Percentiles rank a stretch among this genome's conserved stretches.
Conservation (phyloP, 257 asterid species). For the Solanum neorickii region DNA sequence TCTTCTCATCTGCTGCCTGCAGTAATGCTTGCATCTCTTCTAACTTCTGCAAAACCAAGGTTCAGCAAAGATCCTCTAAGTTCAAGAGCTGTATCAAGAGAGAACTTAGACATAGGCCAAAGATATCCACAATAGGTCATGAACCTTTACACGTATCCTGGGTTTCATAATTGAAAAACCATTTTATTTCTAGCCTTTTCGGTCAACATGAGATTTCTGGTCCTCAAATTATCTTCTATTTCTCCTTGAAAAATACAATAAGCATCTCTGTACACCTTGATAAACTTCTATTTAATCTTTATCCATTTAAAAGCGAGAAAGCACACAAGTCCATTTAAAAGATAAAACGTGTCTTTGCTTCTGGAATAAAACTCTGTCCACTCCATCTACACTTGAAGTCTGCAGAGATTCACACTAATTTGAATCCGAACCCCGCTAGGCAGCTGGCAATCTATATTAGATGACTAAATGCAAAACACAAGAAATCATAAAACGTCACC, state of each 20-base stretch:
- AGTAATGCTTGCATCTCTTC: slow-evolving; percentile 52
- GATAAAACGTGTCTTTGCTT: not conserved
- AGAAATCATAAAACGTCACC: not conserved
- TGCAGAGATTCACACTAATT: not conserved
- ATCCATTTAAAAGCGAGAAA: not conserved
- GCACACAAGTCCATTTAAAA: not conserved
- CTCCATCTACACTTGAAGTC: not conserved
- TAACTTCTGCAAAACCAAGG: slow-evolving; percentile 41
- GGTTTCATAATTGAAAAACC: not conserved
- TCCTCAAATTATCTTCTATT: not conserved
- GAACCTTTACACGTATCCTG: not conserved
- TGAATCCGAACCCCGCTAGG: not conserved
- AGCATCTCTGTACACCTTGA: not conserved
- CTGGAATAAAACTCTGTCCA: not conserved
- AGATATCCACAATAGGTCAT: not conserved
- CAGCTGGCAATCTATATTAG: not conserved
- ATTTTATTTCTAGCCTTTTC: not conserved
- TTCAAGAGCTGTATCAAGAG: not conserved
- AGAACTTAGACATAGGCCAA: not conserved
- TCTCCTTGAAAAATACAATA: not conserved
- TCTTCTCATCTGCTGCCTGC: slow-evolving; percentile 82
- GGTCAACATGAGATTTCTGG: not conserved
- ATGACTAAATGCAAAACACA: not conserved
- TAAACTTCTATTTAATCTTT: not conserved
- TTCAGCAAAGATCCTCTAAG: not conserved